These are phyloP conservation scores for Podaxis sp. DNA, from an alignment of 768 basidiomycete species.

Conservation along the genomic window DNA sequence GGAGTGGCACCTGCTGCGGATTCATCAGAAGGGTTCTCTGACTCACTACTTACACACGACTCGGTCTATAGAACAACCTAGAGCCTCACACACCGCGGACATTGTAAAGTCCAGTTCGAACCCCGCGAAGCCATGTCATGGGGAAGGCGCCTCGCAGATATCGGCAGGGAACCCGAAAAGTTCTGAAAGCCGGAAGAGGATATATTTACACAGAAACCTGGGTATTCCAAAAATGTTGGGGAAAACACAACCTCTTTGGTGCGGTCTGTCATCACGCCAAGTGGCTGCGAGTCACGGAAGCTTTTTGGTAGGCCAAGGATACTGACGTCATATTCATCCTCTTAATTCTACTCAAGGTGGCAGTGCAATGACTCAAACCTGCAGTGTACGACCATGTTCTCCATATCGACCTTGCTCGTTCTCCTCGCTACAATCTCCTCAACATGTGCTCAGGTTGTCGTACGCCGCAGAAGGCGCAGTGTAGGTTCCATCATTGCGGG, in stretches of 20 bases:
- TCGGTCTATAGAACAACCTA: neutral
- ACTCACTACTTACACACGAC: neutral
- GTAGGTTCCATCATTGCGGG: neutral
- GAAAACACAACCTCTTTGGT: neutral
- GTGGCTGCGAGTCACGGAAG: neutral
- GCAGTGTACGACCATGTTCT: neutral
- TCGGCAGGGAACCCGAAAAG: neutral
- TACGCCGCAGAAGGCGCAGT: neutral
- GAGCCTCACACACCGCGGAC: neutral
- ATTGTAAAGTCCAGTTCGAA: neutral
- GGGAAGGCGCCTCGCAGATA: neutral
- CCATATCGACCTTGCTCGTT: neutral
- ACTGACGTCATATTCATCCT: neutral
- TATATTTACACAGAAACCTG: neutral
- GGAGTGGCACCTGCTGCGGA: neutral
- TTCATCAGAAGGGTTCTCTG: neutral
- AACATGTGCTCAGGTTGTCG: neutral
- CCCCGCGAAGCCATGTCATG: neutral
- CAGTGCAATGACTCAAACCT: neutral
- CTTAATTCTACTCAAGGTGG: neutral
- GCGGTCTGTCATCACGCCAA: neutral
- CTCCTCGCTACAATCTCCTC: neutral
- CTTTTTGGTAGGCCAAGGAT: neutral
- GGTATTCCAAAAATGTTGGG: neutral
- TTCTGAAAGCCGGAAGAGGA: neutral